A percentile compares a stretch with the other conserved stretches of the same genome.
Evolutionary conservation across 2,329 filamentous ascomycete genomes (phyloP).

Genomic region (Fusarium albosuccineum): DNA sequence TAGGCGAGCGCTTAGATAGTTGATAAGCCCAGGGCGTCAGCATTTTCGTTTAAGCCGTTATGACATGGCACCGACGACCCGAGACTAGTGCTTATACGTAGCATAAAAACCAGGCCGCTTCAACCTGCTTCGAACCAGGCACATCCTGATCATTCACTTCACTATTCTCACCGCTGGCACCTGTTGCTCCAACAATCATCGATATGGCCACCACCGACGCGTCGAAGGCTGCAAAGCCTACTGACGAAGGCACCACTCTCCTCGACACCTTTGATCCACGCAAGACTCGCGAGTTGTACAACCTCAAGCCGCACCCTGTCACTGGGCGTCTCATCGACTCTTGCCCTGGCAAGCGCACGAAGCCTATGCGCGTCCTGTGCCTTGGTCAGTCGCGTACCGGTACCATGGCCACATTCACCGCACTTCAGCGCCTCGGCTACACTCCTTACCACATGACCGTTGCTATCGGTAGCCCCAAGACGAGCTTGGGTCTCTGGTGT

Average conservation of each 20-base stretch:
- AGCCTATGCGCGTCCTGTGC: conserved; percentile 34
- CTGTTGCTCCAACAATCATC: no score
- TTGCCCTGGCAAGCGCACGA: conserved; percentile 20
- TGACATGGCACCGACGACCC: no score
- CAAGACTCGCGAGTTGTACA: conserved; percentile 11
- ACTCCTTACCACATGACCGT: conserved; percentile 30
- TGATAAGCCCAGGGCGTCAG: no score
- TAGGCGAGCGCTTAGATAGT: no score
- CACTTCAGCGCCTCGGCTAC: conserved; percentile 29
- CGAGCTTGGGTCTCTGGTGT: conserved; percentile 29
- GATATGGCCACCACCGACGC: neutral
- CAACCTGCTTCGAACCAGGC: neutral
- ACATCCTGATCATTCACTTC: neutral
- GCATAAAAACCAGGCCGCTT: no score
- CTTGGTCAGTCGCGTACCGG: conserved; percentile 33
- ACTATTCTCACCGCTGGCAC: neutral
- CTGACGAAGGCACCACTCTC: neutral
- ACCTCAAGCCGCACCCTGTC: conserved; percentile 30
- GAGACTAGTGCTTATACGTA: no score
- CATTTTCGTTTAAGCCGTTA: no score
- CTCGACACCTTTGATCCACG: conserved; percentile 5
- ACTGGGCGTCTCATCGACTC: conserved; percentile 37
- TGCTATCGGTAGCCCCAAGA: conserved; percentile 17
- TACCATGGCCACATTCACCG: conserved; percentile 13
- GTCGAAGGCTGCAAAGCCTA: neutral